Percentiles rank a stretch among this genome's conserved stretches.
Evolutionary conservation across 2,329 filamentous ascomycete genomes (phyloP).

Genomic region (Fusarium hostae): DNA sequence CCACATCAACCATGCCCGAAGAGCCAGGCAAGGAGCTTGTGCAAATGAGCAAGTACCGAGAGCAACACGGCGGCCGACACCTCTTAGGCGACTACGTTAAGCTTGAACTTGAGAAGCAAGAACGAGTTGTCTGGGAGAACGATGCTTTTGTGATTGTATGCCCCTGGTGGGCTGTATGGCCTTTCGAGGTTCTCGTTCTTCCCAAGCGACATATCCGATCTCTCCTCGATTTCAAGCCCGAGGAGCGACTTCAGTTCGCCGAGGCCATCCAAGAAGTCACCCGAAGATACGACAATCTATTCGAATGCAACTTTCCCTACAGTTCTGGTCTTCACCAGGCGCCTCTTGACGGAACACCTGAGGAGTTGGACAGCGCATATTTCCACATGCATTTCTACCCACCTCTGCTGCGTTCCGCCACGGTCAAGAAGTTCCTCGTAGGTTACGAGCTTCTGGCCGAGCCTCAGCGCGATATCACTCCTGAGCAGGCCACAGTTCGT

Average conservation of each 20-base stretch:
- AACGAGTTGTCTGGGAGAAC: slow-evolving; percentile 91
- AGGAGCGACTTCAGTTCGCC: slow-evolving; percentile 79
- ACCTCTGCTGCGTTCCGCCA: slow-evolving; percentile 89
- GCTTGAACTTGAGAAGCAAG: slow-evolving; percentile 82
- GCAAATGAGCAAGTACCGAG: slow-evolving; percentile 82
- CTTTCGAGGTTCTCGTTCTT: slow-evolving; percentile 92
- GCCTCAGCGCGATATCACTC: slow-evolving; percentile 97
- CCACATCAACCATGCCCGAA: slow-evolving; percentile 88
- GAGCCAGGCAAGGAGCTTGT: slow-evolving; percentile 84
- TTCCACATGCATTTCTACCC: slow-evolving; percentile 99
- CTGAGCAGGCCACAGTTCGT: slow-evolving; percentile 88
- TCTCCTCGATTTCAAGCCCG: slow-evolving; percentile 80
- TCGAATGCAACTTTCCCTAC: slow-evolving; percentile 96
- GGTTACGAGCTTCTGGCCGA: slow-evolving; percentile 97
- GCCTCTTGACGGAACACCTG: slow-evolving; percentile 80
- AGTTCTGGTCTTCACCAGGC: slow-evolving; percentile 97
- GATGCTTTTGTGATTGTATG: slow-evolving; percentile 85
- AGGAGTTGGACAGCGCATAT: slow-evolving; percentile 88
- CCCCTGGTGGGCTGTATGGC: slow-evolving; percentile 98
- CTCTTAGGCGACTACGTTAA: slow-evolving; percentile 88
- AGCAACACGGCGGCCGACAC: slow-evolving; percentile 77
- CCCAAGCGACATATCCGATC: slow-evolving; percentile 85
- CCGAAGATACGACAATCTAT: slow-evolving; percentile 93
- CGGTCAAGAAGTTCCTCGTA: slow-evolving; percentile 94
- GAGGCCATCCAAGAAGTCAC: slow-evolving; percentile 90